phyloP scores from a whole-genome alignment of 2,329 filamentous ascomycete species.

The Monosporascus sp. region DNA sequence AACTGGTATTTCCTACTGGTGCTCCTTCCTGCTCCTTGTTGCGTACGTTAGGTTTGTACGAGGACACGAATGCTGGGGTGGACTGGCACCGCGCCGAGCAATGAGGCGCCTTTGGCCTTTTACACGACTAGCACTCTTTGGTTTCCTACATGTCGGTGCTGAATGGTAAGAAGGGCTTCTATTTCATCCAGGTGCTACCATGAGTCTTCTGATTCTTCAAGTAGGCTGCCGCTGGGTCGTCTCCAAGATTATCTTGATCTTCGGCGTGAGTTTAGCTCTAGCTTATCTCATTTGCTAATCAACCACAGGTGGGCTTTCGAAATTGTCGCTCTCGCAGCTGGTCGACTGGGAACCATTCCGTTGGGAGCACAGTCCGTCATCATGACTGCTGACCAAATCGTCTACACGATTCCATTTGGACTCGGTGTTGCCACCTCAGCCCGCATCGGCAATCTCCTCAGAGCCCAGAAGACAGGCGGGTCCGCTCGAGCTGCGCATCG shows the following conservation, averaged over 20 bases:
- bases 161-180: slow-evolving; percentile 54
- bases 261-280: not conserved
- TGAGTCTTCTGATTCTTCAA: too few relatives aligned
- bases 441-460: slow-evolving; percentile 75
- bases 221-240: too few relatives aligned
- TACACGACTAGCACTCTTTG: slow-evolving; percentile 67
- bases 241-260: too few relatives aligned
- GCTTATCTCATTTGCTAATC: not conserved
- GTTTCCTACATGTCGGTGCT: slow-evolving; percentile 78
- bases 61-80: slow-evolving; percentile 76
- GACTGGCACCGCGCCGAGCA: slow-evolving; percentile 57
- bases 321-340: slow-evolving; percentile 79
- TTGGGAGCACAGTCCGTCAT: slow-evolving; percentile 82
- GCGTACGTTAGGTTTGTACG: slow-evolving; percentile 66
- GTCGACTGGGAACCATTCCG: slow-evolving; percentile 71
- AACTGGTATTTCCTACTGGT: slow-evolving; percentile 82
- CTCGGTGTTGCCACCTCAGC: slow-evolving; percentile 77
- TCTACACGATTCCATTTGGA: slow-evolving; percentile 83
- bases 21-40: slow-evolving; percentile 71
- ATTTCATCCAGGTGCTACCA: too few relatives aligned
- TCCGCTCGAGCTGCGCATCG: slow-evolving; percentile 70
- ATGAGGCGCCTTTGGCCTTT: slow-evolving; percentile 67
- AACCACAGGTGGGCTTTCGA: slow-evolving; percentile 71
- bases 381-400: slow-evolving; percentile 83
- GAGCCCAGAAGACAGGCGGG: slow-evolving; percentile 58